Percentiles rank a stretch among this genome's conserved stretches.
phyloP scores from a whole-genome alignment of 139 green algal species.

The Coccomyxa sp. region DNA sequence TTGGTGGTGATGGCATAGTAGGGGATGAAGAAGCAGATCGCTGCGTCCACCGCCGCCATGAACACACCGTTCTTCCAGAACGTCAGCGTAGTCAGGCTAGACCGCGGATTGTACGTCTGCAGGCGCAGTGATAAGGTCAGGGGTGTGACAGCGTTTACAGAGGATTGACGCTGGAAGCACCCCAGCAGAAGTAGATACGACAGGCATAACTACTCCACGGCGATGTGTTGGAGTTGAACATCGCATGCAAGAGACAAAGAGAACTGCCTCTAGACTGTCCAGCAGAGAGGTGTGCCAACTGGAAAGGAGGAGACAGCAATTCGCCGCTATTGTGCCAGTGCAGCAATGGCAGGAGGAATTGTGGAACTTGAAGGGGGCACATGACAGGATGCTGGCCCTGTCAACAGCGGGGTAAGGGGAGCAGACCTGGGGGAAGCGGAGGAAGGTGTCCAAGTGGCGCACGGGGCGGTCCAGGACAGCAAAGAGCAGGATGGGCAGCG shows the following conservation, averaged over 20 bases:
- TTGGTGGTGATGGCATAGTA: constrained; percentile 27
- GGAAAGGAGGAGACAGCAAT: background rate
- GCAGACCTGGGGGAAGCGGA: constrained; percentile 48
- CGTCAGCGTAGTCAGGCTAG: constrained; percentile 24
- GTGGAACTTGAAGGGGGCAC: background rate
- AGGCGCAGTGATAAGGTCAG: background rate
- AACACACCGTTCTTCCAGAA: constrained; percentile 48
- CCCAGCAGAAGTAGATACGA: background rate
- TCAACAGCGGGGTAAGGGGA: background rate
- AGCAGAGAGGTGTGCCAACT: background rate
- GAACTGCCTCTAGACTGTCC: background rate
- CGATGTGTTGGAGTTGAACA: background rate
- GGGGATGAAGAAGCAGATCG: constrained; percentile 49
- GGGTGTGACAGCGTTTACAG: background rate
- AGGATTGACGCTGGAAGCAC: background rate
- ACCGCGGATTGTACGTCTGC: constrained; percentile 45
- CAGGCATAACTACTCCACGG: background rate
- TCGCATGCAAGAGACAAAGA: background rate
- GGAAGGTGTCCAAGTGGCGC: constrained; percentile 22
- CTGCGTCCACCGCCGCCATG: constrained; percentile 28
- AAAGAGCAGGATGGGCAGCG: constrained; percentile 77
- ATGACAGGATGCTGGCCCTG: too few species aligned
- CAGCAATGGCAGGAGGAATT: background rate
- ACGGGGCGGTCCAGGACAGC: constrained; percentile 71
- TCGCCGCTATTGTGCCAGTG: background rate